Percentiles rank a stretch among this genome's conserved stretches.
These are phyloP conservation scores for Podosphaera fusca DNA, from an alignment of 2,329 filamentous ascomycete genomes.

Conservation along the genomic window DNA sequence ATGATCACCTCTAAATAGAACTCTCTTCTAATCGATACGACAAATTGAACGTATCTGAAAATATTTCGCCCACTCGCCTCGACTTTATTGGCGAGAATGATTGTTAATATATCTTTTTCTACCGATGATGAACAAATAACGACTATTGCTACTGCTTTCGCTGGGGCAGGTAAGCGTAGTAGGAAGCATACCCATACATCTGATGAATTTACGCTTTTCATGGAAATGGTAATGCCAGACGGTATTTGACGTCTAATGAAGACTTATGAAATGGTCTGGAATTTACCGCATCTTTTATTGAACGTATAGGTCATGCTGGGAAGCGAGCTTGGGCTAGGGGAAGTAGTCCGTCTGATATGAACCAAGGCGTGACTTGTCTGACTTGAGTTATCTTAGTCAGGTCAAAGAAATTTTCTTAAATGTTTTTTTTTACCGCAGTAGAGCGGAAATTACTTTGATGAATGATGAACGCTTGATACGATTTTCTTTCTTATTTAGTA, in stretches of 20 bases:
- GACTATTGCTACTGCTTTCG: constrained; percentile 14
- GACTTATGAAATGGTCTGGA: neutral
- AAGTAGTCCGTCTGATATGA: constrained; percentile 14
- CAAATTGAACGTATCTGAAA: too few relatives aligned
- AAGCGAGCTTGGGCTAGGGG: neutral
- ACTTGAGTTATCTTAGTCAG: neutral
- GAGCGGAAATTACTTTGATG: neutral
- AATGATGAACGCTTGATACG: neutral
- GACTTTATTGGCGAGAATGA: too few relatives aligned
- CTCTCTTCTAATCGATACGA: too few relatives aligned
- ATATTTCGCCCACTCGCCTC: too few relatives aligned
- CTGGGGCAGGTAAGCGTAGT: constrained; percentile 9
- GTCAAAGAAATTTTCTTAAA: neutral
- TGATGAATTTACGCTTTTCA: constrained; percentile 24
- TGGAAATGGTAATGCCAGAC: constrained; percentile 6
- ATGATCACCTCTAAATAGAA: too few relatives aligned
- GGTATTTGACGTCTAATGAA: neutral
- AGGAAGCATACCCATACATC: constrained; percentile 20
- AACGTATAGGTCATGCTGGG: neutral
- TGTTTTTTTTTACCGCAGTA: neutral
- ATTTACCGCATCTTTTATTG: neutral
- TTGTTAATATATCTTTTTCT: too few relatives aligned
- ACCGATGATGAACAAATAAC: constrained; percentile 15
- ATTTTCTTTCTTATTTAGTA: neutral
- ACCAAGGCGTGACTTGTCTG: constrained; percentile 7